Conservation (phyloP, 1,284 basidiomycete species). For the Mycena citricolor region DNA sequence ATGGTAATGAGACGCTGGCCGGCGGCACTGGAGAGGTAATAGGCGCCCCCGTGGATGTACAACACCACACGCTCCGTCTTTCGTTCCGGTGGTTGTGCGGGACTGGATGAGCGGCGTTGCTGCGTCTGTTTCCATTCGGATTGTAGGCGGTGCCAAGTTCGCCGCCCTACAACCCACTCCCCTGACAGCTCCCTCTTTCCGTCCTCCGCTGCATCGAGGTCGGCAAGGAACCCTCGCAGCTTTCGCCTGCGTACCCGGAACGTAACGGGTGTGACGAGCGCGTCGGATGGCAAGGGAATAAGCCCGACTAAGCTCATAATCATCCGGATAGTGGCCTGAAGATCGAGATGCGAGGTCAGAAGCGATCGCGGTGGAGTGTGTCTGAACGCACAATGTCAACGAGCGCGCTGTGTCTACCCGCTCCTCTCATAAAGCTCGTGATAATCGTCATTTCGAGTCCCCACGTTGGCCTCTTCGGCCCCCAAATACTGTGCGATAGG, state of each 20-base stretch:
- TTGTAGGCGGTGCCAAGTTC: slow-evolving; percentile 87
- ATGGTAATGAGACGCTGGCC: slow-evolving; percentile 92
- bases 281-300: slow-evolving; percentile 89
- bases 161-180: slow-evolving; percentile 95
- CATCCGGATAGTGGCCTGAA: slow-evolving; percentile 70
- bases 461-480: slow-evolving; percentile 84
- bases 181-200: slow-evolving; percentile 83
- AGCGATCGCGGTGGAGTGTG: neutral
- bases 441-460: slow-evolving; percentile 87
- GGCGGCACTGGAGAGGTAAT: slow-evolving; percentile 93
- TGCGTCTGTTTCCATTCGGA: slow-evolving; percentile 70
- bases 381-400: slow-evolving; percentile 72
- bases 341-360: slow-evolving; percentile 13
- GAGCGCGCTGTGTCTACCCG: slow-evolving; percentile 80
- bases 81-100: slow-evolving; percentile 21
- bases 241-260: slow-evolving; percentile 78
- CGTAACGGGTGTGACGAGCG: slow-evolving; percentile 92
- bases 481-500: slow-evolving; percentile 71
- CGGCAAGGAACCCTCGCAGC: slow-evolving; percentile 76
- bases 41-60: slow-evolving; percentile 96
- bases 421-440: slow-evolving; percentile 83
- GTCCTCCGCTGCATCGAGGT: slow-evolving; percentile 72
- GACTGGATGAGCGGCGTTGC: slow-evolving; percentile 14
- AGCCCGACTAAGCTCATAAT: slow-evolving; percentile 82
- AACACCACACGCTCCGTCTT: slow-evolving; percentile 83